A percentile compares a stretch with the other conserved stretches of the same genome.
Evolutionary conservation across 257 asterid genomes (phyloP).

Genomic region (Ilex asprella): DNA sequence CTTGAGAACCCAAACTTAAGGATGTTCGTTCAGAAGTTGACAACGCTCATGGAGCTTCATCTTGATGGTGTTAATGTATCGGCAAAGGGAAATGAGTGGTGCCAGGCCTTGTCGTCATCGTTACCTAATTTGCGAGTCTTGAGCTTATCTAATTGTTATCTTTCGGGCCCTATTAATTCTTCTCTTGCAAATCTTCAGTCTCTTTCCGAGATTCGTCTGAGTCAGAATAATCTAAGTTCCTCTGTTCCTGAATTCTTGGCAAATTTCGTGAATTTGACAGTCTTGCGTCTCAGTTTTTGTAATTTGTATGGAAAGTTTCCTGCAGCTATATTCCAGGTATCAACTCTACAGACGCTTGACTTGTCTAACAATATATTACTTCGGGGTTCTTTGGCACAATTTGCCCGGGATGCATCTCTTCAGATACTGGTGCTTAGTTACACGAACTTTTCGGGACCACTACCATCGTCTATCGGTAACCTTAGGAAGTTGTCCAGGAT

Average conservation of each 20-base stretch:
- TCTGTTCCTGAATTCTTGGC: background rate
- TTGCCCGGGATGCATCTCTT: background rate
- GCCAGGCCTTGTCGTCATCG: too few relatives aligned
- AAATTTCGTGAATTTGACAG: background rate
- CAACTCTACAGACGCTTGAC: background rate
- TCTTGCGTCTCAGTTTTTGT: background rate
- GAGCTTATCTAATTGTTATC: too few relatives aligned
- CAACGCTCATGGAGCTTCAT: background rate
- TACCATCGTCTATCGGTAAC: background rate
- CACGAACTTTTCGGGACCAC: background rate
- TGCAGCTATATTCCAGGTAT: background rate
- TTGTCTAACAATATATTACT: background rate
- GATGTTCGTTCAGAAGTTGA: background rate
- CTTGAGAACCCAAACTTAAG: background rate
- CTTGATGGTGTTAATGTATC: background rate
- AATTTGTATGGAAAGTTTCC: background rate
- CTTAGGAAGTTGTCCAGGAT: background rate
- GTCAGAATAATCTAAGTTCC: background rate
- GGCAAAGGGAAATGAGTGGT: too few relatives aligned
- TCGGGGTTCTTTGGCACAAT: background rate
- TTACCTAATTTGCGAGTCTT: too few relatives aligned
- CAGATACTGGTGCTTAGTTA: background rate
- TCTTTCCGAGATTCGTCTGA: background rate
- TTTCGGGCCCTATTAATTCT: too few relatives aligned
- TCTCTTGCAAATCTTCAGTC: background rate